Percentiles rank a stretch among this genome's conserved stretches.
These are phyloP conservation scores for Cladosporium sp. DNA, from an alignment of 2,329 filamentous ascomycete genomes.

Conservation along the genomic window DNA sequence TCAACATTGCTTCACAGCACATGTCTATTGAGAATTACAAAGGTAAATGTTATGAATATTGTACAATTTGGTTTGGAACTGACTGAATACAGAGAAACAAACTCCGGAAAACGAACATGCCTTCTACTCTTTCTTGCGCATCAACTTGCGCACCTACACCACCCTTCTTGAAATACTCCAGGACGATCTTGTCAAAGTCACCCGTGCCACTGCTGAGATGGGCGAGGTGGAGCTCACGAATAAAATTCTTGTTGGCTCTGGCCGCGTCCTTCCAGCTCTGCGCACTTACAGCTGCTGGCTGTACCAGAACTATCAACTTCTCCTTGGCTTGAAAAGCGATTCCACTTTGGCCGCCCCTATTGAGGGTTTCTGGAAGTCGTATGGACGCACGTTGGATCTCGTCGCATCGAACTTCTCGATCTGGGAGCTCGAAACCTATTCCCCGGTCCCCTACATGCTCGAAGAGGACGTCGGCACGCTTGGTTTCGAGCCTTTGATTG, in stretches of 20 bases:
- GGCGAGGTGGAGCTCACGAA: slow-evolving; percentile 40
- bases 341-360: slow-evolving; percentile 59
- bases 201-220: slow-evolving; percentile 7
- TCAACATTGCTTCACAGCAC: slow-evolving; percentile 83
- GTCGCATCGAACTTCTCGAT: slow-evolving; percentile 61
- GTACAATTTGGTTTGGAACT: background rate
- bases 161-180: slow-evolving; percentile 70
- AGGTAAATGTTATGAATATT: slow-evolving; percentile 47
- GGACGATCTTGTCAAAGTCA: slow-evolving; percentile 60
- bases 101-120: slow-evolving; percentile 38
- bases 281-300: slow-evolving; percentile 72
- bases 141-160: slow-evolving; percentile 78
- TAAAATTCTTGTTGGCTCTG: slow-evolving; percentile 60
- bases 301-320: slow-evolving; percentile 55
- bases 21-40: slow-evolving; percentile 65
- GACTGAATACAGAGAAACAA: slow-evolving; percentile 27
- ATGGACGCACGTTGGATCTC: slow-evolving; percentile 63
- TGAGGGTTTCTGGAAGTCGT: slow-evolving; percentile 65
- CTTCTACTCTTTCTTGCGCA: slow-evolving; percentile 67
- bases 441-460: slow-evolving; percentile 62
- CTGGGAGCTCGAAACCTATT: slow-evolving; percentile 48
- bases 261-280: slow-evolving; percentile 63
- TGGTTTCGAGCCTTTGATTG: slow-evolving; percentile 63
- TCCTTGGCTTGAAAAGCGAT: slow-evolving; percentile 58
- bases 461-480: slow-evolving; percentile 69